Percentiles rank a stretch among this genome's conserved stretches.
Conservation (phyloP, 176 grass and related monocot genomes). For the Otatea glauca region DNA sequence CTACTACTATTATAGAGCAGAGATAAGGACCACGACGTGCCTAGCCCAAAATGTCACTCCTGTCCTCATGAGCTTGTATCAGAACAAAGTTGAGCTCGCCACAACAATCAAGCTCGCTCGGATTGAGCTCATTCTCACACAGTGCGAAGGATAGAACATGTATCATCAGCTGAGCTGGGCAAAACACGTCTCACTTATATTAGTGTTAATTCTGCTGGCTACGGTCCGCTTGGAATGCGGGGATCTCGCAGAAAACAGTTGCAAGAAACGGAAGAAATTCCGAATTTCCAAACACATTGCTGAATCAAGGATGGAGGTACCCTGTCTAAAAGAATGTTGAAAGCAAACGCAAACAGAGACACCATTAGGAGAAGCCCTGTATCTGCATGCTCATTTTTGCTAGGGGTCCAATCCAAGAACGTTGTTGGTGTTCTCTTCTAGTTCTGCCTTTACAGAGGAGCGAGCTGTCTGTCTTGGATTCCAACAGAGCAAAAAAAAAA, state of each 20-base stretch:
- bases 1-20: background rate
- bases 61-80: background rate
- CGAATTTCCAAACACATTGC: background rate
- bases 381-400: background rate
- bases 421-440: background rate
- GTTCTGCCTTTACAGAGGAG: conserved; percentile 43
- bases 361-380: background rate
- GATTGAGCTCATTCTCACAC: background rate
- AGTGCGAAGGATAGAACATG: background rate
- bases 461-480: conserved; percentile 31
- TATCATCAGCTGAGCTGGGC: background rate
- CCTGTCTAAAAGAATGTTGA: background rate
- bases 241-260: too few species aligned
- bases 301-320: background rate
- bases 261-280: too few species aligned
- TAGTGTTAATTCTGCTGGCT: background rate
- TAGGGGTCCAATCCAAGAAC: background rate
- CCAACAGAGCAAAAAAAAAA: conserved; percentile 19
- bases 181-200: background rate
- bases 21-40: background rate
- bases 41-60: conserved; percentile 1
- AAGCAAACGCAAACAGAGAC: background rate
- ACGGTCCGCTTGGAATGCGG: too few species aligned
- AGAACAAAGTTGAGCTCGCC: background rate
- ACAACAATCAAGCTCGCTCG: background rate